Evolutionary conservation across 257 asterid species (phyloP).

Genomic region (Fraxinus americana): DNA sequence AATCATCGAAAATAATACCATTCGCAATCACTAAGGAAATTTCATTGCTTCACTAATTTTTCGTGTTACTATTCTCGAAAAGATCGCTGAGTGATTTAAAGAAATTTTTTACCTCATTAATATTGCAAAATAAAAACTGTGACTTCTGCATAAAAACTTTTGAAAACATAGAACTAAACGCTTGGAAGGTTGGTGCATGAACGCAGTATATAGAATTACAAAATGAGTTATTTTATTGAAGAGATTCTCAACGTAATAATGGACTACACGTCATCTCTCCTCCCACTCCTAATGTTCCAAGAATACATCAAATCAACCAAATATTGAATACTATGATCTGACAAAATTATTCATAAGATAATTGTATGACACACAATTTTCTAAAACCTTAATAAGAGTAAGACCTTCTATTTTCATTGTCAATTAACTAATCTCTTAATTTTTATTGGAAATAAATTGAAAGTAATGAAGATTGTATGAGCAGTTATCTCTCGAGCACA

Average conservation of each 20-base stretch:
- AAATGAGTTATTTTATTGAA: neutral
- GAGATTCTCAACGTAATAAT: neutral
- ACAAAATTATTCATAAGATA: constrained; percentile 11
- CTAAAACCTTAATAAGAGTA: no score
- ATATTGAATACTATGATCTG: constrained; percentile 26
- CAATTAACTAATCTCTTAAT: neutral
- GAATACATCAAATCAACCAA: constrained; percentile 21
- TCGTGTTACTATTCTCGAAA: no score
- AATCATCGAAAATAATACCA: no score
- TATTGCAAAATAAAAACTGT: neutral
- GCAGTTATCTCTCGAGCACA: no score
- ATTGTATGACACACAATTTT: neutral
- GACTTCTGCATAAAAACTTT: neutral
- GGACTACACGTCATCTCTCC: constrained; percentile 25
- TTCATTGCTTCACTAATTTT: no score
- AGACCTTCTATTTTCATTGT: no score
- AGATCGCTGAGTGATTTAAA: no score
- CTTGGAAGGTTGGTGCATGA: neutral
- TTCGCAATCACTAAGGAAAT: no score
- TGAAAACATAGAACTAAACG: neutral
- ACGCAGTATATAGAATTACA: neutral
- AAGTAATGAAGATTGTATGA: neutral
- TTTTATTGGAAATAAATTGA: neutral
- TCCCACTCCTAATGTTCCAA: constrained; percentile 36
- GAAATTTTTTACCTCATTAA: no score